Percentiles rank a stretch among this genome's conserved stretches.
Evolutionary conservation across 768 basidiomycete genomes (phyloP).

Genomic region (Pulveroboletus frians): DNA sequence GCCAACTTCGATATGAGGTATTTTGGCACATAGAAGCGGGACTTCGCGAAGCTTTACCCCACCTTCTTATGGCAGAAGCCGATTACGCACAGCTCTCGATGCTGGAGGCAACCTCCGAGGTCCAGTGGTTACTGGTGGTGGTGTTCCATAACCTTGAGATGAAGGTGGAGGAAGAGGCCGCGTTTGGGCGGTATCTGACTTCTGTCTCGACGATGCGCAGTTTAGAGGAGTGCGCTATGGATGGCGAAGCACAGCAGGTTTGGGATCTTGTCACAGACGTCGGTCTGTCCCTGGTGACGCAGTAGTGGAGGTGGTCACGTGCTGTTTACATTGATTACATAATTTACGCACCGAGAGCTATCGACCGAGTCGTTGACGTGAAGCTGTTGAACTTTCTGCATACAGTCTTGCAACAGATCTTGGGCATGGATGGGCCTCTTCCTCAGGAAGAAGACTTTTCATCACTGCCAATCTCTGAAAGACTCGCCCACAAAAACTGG

Average conservation of each 20-base stretch:
- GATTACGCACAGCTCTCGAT: slow-evolving; percentile 62
- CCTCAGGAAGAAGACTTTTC: slow-evolving; percentile 94
- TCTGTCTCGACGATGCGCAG: slow-evolving; percentile 39
- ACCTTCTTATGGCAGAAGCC: slow-evolving; percentile 57
- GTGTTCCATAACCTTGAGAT: slow-evolving; percentile 67
- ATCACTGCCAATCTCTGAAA: slow-evolving; percentile 65
- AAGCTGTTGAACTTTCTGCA: slow-evolving; percentile 10
- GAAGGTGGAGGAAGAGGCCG: slow-evolving; percentile 49
- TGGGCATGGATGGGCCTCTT: slow-evolving; percentile 81
- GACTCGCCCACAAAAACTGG: slow-evolving; percentile 96
- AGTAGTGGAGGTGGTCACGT: slow-evolving; percentile 25
- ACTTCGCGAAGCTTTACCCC: slow-evolving; percentile 54
- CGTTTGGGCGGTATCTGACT: slow-evolving; percentile 43
- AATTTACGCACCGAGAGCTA: slow-evolving; percentile 9
- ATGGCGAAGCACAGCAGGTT: slow-evolving; percentile 50
- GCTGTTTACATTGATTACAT: slow-evolving; percentile 19
- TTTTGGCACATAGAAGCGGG: slow-evolving; percentile 23
- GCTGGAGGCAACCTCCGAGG: slow-evolving; percentile 54
- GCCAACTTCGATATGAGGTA: slow-evolving; percentile 13
- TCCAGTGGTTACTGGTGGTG: slow-evolving; percentile 66
- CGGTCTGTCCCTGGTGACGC: slow-evolving; percentile 48
- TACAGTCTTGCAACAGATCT: slow-evolving; percentile 7
- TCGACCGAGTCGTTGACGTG: slow-evolving; percentile 5
- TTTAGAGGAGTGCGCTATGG: slow-evolving; percentile 41
- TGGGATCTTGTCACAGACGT: slow-evolving; percentile 56